Base-by-base conservation (phyloP, 257 asterid genomes). In the Solanum sejunctum region DNA sequence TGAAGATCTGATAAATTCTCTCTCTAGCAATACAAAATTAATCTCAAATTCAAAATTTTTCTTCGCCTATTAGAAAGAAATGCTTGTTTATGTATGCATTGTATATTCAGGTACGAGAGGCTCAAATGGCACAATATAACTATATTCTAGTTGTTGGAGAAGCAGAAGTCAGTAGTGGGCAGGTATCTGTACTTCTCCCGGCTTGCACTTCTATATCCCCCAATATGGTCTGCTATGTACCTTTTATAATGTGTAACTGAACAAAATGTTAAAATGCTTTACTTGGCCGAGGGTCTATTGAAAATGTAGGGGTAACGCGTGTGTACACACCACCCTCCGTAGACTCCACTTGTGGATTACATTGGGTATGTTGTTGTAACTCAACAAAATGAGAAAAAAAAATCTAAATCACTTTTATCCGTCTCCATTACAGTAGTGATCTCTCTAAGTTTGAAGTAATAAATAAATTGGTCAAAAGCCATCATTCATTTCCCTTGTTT, bases 111-210 rank as follows among this genome's bases (percentile, higher is more conserved):
- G 97, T 97, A 77, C 90, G 98, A 82, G 99, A 97, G 92, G 99
- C 98, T 89, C 98, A 97, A 85, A 5, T 94, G 90, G 97, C 97
- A 0, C 98, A 97, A 66, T 97, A 93, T 95, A 97, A 97, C 93
- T 95, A 91, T 87, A 97, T 97, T 82, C 86, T 97, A 89, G 99
- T 97, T 15, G 99, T 97, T 83, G 99, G 99, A 9, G 99, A 97
- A 92, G 93, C 93, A 67, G 99, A 97, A 92, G 93, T 88, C 60
- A 93, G 91, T 58, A 91, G 92, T 39, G 94, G 93, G 26, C 63
- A 77, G 82, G 82, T 77, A 77, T 9, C 64, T 77, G 15, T 54
- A 26, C 20, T 77, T 47, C 16, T 43, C 80, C 80, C 1, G 1
- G 1, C 80, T 45, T 12, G 12, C 57, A 43, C 7, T 43, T 20